phyloP scores from a whole-genome alignment of 2,329 filamentous ascomycete genomes.

The Trichoderma polysporum region DNA sequence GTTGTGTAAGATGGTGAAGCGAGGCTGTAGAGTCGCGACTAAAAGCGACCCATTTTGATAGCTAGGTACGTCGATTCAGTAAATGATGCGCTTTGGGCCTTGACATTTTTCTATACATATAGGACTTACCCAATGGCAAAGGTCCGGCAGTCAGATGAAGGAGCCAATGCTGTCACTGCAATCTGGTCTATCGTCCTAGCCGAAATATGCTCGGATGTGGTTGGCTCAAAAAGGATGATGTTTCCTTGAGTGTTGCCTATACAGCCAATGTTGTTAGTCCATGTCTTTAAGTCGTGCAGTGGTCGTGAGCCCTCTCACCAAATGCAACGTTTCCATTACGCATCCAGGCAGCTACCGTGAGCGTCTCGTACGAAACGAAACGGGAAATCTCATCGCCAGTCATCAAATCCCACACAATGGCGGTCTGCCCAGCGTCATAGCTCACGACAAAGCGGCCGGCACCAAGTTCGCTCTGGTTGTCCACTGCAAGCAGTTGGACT shows the following conservation, averaged over 20 bases:
- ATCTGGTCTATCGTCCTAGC: constrained; percentile 88
- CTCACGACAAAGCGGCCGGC: constrained; percentile 85
- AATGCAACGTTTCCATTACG: constrained; percentile 95
- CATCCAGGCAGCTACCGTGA: constrained; percentile 91
- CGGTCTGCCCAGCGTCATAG: constrained; percentile 86
- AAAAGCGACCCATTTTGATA: constrained; percentile 95
- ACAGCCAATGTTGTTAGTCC: constrained; percentile 25
- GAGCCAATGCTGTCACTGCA: constrained; percentile 89
- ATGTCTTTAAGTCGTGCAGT: neutral
- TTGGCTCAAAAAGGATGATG: constrained; percentile 90
- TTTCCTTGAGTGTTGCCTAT: constrained; percentile 88
- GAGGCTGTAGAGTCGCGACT: constrained; percentile 83
- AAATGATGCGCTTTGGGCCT: neutral
- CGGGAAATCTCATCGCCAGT: constrained; percentile 86
- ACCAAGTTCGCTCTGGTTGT: constrained; percentile 86
- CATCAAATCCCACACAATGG: constrained; percentile 95
- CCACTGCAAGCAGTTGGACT: constrained; percentile 79
- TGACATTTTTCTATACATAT: neutral
- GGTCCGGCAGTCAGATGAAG: constrained; percentile 83
- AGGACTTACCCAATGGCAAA: constrained; percentile 93
- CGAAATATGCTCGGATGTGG: constrained; percentile 88
- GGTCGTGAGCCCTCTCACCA: constrained; percentile 57
- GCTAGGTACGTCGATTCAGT: constrained; percentile 47
- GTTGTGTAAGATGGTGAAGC: constrained; percentile 92
- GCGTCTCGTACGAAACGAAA: constrained; percentile 87